Conservation (phyloP, 2,329 filamentous ascomycete genomes). For the Cladosporium halotolerans region DNA sequence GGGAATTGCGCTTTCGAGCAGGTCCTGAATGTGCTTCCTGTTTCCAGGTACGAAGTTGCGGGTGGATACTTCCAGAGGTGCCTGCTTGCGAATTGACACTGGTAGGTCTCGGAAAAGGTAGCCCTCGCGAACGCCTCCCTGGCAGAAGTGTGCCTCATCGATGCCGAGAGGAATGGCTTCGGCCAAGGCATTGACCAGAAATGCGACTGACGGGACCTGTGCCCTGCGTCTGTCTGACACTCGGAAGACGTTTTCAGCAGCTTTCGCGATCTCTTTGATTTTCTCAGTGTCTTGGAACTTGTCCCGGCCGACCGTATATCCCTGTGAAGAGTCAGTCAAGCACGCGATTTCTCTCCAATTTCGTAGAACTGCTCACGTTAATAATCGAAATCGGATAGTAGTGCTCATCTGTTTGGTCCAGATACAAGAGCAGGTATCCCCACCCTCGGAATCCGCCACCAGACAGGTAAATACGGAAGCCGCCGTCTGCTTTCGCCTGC, state of each 20-base stretch:
- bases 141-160: constrained; percentile 71
- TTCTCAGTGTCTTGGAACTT: constrained; percentile 54
- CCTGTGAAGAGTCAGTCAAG: background rate
- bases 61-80: constrained; percentile 59
- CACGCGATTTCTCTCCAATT: no score
- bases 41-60: constrained; percentile 36
- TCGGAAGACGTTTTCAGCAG: constrained; percentile 50
- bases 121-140: constrained; percentile 81
- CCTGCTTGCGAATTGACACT: constrained; percentile 44
- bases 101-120: constrained; percentile 65
- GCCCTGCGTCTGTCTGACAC: constrained; percentile 71
- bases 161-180: constrained; percentile 60
- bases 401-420: constrained; percentile 64
- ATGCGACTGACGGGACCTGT: constrained; percentile 78
- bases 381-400: constrained; percentile 81
- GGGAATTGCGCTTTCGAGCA: constrained; percentile 36
- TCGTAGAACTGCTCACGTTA: constrained; percentile 38
- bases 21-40: constrained; percentile 3
- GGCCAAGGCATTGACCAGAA: constrained; percentile 72
- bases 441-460: constrained; percentile 88
- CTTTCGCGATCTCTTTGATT: constrained; percentile 38
- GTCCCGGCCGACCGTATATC: constrained; percentile 59
- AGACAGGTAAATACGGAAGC: constrained; percentile 72
- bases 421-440: constrained; percentile 66
- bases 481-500: constrained; percentile 38